Base-by-base conservation (phyloP, 2,329 filamentous ascomycete species). In the Alternaria longipes region DNA sequence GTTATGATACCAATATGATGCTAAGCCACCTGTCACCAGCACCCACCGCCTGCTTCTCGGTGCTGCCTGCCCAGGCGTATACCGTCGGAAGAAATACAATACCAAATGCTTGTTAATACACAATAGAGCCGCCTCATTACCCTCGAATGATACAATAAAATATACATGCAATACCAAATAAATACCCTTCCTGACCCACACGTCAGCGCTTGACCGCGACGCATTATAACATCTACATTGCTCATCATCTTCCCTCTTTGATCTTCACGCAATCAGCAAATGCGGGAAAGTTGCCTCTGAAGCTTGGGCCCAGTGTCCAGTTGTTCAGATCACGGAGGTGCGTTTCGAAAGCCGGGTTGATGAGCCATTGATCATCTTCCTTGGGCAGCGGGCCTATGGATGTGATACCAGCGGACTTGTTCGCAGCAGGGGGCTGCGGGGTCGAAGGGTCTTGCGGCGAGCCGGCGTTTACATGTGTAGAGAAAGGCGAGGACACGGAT, bases 311-410 rank as follows among this genome's bases (percentile, higher is more conserved):
- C 2, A 97, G 74, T 60, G 87, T 90, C 93, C 94, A 97, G 72
- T 97, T 97, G 60, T 89, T 86, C 40, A 93, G 74, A 44, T 91
- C 85, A 3, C 90, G 81, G 50, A 97, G 74, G 75, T 97, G 93
- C 38, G 88, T 84, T 79, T 96, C 92, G 75, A 97, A 97, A 0
- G 92, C 91, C 0, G 93, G 93, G 66, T 95, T 97, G 64, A 97
- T 92, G 65, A 91, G 84, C 61, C 93, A 82, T 70, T 93, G 90
- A 8, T 90, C 87, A 3, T 77, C 74, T 16, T 77, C 76, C 24
- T 68, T 72, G 9, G 67, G 65, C 1, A 71, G 56, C 2, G 46
- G 22, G 8, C 60, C 63, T n/a, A 52, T 57, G 11, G 52, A 55
- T 9, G 59, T 45, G 24, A 63, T 30, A 9, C 46, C 44, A 8